Evolutionary conservation across 352 stramenopile genomes (phyloP).

Genomic region (Phytophthora fragariaefolia): DNA sequence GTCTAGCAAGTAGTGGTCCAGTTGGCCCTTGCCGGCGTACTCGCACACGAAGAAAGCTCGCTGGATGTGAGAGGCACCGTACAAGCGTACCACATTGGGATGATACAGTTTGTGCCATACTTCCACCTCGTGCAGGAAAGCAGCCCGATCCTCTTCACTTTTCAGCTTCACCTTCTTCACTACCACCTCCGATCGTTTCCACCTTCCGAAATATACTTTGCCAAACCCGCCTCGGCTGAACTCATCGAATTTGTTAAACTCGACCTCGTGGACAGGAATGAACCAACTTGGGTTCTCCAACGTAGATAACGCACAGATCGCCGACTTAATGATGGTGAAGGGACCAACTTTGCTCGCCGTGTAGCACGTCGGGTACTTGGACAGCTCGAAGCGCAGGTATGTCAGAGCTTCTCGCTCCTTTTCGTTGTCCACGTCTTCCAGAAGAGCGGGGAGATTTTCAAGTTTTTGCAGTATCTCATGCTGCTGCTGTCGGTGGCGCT

Average conservation of each 20-base stretch:
- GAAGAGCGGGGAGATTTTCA: neutral
- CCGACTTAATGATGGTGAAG: slow-evolving; percentile 4
- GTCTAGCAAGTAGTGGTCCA: slow-evolving; percentile 17
- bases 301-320: neutral
- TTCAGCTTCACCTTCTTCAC: slow-evolving; percentile 28
- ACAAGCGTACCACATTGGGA: slow-evolving; percentile 28
- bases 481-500: slow-evolving; percentile 6
- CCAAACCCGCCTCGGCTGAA: slow-evolving; percentile 23
- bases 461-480: slow-evolving; percentile 14
- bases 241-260: slow-evolving; percentile 22
- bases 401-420: slow-evolving; percentile 12
- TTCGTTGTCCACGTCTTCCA: slow-evolving; percentile 7
- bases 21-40: slow-evolving; percentile 14
- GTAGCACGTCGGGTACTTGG: slow-evolving; percentile 20
- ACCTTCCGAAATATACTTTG: slow-evolving; percentile 21
- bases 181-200: slow-evolving; percentile 28
- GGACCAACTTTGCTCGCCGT: slow-evolving; percentile 1
- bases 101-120: slow-evolving; percentile 32
- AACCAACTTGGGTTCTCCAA: slow-evolving; percentile 12
- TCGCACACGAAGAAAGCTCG: slow-evolving; percentile 32
- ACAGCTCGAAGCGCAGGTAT: slow-evolving; percentile 24
- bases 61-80: slow-evolving; percentile 25
- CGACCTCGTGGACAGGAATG: slow-evolving; percentile 26
- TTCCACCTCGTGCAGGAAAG: slow-evolving; percentile 25
- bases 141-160: slow-evolving; percentile 13